Conservation (phyloP, 2,329 filamentous ascomycete species). For the Bipolaris bicolor region DNA sequence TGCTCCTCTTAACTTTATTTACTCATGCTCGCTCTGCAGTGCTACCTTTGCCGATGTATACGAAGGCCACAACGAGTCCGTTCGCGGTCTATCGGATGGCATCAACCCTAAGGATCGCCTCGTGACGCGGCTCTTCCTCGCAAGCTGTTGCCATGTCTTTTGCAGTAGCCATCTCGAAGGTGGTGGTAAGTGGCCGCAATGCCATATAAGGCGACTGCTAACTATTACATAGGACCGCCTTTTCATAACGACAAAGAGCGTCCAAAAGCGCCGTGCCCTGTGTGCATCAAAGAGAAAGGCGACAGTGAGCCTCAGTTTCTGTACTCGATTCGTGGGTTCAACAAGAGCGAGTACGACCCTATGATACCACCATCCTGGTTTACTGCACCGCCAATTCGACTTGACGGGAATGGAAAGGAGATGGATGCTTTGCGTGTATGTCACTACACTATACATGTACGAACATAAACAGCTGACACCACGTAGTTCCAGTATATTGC, state of each 20-base stretch:
- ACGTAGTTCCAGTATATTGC: conserved; percentile 56
- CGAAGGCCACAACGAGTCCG: conserved; percentile 44
- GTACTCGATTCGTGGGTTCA: conserved; percentile 54
- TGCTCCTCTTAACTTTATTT: conserved; percentile 53
- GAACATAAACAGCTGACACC: conserved; percentile 12
- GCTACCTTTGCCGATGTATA: conserved; percentile 55
- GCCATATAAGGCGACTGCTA: conserved; percentile 1
- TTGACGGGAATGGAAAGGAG: conserved; percentile 45
- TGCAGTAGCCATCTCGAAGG: conserved; percentile 57
- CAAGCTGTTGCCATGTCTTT: conserved; percentile 57
- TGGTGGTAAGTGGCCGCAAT: conserved; percentile 50
- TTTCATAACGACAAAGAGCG: conserved; percentile 52
- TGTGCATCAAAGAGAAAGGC: conserved; percentile 49
- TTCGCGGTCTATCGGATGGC: conserved; percentile 47
- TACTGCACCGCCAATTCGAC: conserved; percentile 52
- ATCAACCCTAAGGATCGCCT: conserved; percentile 46
- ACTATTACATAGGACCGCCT: conserved; percentile 48
- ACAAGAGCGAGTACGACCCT: conserved; percentile 51
- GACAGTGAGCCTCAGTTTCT: conserved; percentile 48
- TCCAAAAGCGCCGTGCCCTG: conserved; percentile 54
- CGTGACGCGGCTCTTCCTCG: conserved; percentile 56
- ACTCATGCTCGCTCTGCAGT: conserved; percentile 58
- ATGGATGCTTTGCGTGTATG: conserved; percentile 54
- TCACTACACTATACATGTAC: neutral
- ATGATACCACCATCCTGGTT: conserved; percentile 54